Conservation (phyloP, 805 yeast genomes). For the Jamesozyma jinghongensis region DNA sequence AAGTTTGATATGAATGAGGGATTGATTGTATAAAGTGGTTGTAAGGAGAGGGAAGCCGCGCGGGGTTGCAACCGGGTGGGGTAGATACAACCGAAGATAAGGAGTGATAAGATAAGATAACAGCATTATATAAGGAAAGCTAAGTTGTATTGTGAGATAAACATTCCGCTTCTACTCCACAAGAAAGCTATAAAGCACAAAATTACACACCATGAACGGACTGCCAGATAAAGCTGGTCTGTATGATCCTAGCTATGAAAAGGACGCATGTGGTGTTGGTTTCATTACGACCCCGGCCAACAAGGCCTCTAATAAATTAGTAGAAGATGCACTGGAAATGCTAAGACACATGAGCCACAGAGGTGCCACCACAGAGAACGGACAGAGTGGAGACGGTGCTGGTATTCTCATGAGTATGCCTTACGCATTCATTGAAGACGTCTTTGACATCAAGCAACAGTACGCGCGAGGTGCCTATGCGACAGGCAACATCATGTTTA, state of each 20-base stretch:
- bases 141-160: no score
- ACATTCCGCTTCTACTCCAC: no score
- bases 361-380: slow-evolving; percentile 95
- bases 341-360: slow-evolving; percentile 98
- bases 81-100: no score
- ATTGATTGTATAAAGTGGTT: no score
- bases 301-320: slow-evolving; percentile 76
- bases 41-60: no score
- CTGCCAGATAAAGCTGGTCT: slow-evolving; percentile 50
- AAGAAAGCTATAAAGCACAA: no score
- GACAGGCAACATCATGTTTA: slow-evolving; percentile 70
- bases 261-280: slow-evolving; percentile 98
- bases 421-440: slow-evolving; percentile 76
- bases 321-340: slow-evolving; percentile 78
- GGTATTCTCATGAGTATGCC: slow-evolving; percentile 93
- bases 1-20: no score
- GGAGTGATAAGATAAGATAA: no score
- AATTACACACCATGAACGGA: no score
- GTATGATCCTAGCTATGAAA: slow-evolving; percentile 87
- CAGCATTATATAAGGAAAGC: no score
- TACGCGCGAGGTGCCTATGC: slow-evolving; percentile 69
- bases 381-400: slow-evolving; percentile 95
- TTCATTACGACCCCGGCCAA: slow-evolving; percentile 94
- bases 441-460: slow-evolving; percentile 65
- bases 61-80: no score